Percentiles rank a stretch among this genome's conserved stretches.
Evolutionary conservation across 2,329 filamentous ascomycete species (phyloP).

Genomic region (Diaporthe ampelina): DNA sequence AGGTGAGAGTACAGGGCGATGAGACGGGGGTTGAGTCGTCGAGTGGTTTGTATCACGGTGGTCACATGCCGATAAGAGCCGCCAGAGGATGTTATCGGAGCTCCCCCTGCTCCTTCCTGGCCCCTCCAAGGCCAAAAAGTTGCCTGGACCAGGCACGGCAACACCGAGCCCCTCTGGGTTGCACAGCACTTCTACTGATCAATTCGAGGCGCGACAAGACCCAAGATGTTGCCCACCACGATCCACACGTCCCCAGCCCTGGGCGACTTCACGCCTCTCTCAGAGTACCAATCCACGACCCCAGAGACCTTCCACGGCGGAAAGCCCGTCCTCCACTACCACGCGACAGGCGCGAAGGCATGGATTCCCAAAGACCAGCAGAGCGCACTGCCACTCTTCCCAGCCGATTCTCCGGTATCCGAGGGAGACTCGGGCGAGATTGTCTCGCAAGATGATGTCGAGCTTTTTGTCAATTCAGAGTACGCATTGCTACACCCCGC

Average conservation of each 20-base stretch:
- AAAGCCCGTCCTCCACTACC: constrained; percentile 79
- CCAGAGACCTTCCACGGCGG: constrained; percentile 79
- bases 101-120: not conserved
- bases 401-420: constrained; percentile 53
- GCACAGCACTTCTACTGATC: constrained; percentile 38
- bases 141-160: not conserved
- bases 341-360: constrained; percentile 69
- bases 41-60: not conserved
- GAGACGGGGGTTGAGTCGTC: not conserved
- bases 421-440: constrained; percentile 54
- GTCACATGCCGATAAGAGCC: constrained; percentile 33
- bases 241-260: constrained; percentile 69
- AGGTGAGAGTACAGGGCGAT: not conserved
- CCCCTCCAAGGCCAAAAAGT: constrained; percentile 35
- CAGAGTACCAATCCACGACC: constrained; percentile 79
- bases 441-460: constrained; percentile 61
- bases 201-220: constrained; percentile 31
- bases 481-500: constrained; percentile 50
- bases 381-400: constrained; percentile 68
- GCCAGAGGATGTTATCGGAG: constrained; percentile 24
- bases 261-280: constrained; percentile 73
- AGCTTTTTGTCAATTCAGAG: constrained; percentile 73
- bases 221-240: constrained; percentile 63
- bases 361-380: constrained; percentile 67
- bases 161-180: constrained; percentile 36